A percentile compares a stretch with the other conserved stretches of the same genome.
These are phyloP conservation scores for Mrakiaceae sp. DNA, from an alignment of 1,284 basidiomycete genomes.

Conservation along the genomic window DNA sequence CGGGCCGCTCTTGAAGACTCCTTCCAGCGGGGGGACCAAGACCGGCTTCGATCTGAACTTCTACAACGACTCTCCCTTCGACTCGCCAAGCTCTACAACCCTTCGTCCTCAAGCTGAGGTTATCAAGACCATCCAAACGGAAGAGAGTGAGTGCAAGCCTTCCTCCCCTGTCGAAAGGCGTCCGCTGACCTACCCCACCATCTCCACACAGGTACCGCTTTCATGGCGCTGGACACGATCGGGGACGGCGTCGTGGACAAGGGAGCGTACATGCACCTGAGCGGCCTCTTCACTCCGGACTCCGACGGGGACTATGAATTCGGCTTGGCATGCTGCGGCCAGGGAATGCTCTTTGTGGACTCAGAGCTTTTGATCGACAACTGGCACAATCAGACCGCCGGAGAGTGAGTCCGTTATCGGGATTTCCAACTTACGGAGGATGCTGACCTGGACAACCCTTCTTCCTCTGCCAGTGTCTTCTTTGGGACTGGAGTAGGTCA, in stretches of 20 bases:
- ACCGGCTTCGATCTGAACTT: no score
- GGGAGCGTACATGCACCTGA: not conserved
- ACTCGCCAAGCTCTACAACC: no score
- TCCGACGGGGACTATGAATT: conserved; percentile 46
- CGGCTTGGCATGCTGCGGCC: conserved; percentile 53
- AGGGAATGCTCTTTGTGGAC: conserved; percentile 37
- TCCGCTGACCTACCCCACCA: no score
- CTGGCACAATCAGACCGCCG: conserved; percentile 15
- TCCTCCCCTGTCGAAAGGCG: no score
- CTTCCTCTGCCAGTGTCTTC: not conserved
- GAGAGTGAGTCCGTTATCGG: conserved; percentile 3
- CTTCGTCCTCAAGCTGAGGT: not conserved
- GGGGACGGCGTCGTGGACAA: not conserved
- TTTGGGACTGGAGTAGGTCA: not conserved
- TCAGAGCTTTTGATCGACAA: conserved; percentile 43
- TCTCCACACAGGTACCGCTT: not conserved
- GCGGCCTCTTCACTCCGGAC: conserved; percentile 21
- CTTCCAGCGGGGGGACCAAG: no score
- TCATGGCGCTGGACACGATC: not conserved
- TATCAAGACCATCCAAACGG: not conserved
- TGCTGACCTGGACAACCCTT: not conserved
- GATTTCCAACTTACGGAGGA: not conserved
- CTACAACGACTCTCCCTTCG: no score
- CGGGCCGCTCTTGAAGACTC: not conserved
- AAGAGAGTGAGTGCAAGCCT: not conserved